These are phyloP conservation scores for Sisymbrium irio DNA, from an alignment of 345 rosid genomes.

Conservation along the genomic window DNA sequence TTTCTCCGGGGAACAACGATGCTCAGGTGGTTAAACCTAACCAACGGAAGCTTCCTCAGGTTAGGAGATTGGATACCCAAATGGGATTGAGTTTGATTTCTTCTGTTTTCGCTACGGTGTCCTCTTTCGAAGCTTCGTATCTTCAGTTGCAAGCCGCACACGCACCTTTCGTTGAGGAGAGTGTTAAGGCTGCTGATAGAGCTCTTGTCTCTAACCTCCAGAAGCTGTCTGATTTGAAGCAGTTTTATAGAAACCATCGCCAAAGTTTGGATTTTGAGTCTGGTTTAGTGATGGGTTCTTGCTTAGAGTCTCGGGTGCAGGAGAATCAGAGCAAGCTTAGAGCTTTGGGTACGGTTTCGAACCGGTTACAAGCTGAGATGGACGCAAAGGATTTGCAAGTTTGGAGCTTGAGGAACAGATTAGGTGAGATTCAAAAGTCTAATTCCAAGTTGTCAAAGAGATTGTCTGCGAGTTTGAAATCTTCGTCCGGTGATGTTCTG, in stretches of 20 bases:
- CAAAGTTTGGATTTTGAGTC: constrained; percentile 45
- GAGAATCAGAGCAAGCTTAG: constrained; percentile 97
- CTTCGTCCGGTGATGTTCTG: constrained; percentile 48
- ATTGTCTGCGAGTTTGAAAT: constrained; percentile 46
- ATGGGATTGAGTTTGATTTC: constrained; percentile 56
- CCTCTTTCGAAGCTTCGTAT: constrained; percentile 87
- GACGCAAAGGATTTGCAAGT: constrained; percentile 68
- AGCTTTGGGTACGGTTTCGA: constrained; percentile 60
- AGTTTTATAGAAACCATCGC: constrained; percentile 44
- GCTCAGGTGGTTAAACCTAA: constrained; percentile 20
- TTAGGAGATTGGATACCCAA: constrained; percentile 42
- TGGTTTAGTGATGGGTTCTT: constrained; percentile 60
- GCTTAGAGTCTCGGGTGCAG: constrained; percentile 81
- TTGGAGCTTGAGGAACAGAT: constrained; percentile 49
- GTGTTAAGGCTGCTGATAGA: constrained; percentile 63
- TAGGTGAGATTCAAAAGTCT: constrained; percentile 56
- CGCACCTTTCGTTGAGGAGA: constrained; percentile 66
- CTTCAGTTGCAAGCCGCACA: constrained; percentile 83
- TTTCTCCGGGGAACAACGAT: constrained; percentile 20
- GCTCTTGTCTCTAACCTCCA: constrained; percentile 70
- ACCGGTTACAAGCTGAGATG: constrained; percentile 77
- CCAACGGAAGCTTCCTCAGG: constrained; percentile 31
- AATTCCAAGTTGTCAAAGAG: constrained; percentile 57
- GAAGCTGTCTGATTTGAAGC: constrained; percentile 70
- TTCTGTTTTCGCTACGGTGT: constrained; percentile 64